Evolutionary conservation across 805 yeast species (phyloP).

Genomic region (Pichia nakasei): DNA sequence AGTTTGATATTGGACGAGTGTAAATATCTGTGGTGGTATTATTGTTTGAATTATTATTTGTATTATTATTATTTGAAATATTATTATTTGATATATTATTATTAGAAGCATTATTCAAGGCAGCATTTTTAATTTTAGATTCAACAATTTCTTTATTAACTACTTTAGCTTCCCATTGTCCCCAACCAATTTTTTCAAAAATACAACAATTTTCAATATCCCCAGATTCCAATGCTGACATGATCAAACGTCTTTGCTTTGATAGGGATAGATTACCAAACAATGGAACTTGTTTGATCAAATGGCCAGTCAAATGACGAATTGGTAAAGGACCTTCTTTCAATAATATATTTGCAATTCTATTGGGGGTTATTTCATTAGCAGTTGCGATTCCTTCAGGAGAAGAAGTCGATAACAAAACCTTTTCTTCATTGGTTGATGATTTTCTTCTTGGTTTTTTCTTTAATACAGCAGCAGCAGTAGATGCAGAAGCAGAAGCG

Average conservation of each 20-base stretch:
- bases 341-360: slow-evolving; percentile 59
- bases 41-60: neutral
- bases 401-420: slow-evolving; percentile 59
- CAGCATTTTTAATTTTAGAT: slow-evolving; percentile 10
- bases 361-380: slow-evolving; percentile 69
- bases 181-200: slow-evolving; percentile 96
- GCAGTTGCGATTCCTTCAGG: slow-evolving; percentile 89
- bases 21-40: neutral
- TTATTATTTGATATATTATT: neutral
- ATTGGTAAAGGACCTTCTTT: slow-evolving; percentile 84
- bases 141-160: slow-evolving; percentile 24
- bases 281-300: slow-evolving; percentile 65
- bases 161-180: slow-evolving; percentile 83
- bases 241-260: slow-evolving; percentile 82
- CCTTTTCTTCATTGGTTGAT: slow-evolving; percentile 18
- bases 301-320: slow-evolving; percentile 75
- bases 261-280: slow-evolving; percentile 75
- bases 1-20: neutral
- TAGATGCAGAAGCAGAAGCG: neutral
- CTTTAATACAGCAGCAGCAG: neutral
- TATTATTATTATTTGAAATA: neutral
- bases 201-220: slow-evolving; percentile 52
- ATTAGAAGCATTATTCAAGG: neutral
- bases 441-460: slow-evolving; percentile 5
- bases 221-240: slow-evolving; percentile 77